Base-by-base conservation (phyloP, 306 rosid species). In the Casuarina cunninghamiana region DNA sequence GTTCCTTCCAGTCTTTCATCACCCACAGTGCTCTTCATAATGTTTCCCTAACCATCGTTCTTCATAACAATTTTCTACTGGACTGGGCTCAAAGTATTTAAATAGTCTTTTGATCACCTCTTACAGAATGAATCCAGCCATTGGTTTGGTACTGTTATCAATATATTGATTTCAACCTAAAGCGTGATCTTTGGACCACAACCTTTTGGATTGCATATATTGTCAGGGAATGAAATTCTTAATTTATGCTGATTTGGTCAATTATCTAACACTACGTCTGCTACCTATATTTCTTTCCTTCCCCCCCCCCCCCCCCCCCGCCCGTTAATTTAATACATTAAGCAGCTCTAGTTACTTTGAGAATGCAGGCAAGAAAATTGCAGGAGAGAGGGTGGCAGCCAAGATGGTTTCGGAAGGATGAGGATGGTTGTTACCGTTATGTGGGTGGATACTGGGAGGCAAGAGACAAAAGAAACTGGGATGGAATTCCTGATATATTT, bases 361-460 rank as follows among this genome's bases (percentile, higher is more conserved):
- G 71, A 79, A 75, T 71, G 77, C 91, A 95, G 99, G 99, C 99
- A 46, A 89, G 97, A 82, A 95, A 84, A 88, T 86, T 93, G 93
- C 99, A 95, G 80, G 99, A 95, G 81, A 91, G 96, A 80, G 99
- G 99, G 53, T 95, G 99, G 99, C 91, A 88, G 67, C 99, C 99
- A 1, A 91, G 97, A 81, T 95, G 99, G 99, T 95, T 95, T 79
- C 83, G 72, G 83, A 93, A 82, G 82, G 93, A 91, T 1, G 97
- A 93, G 80, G 97, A 95, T 9, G 97, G 99, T 65, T 89, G 93
- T 81, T 93, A 93, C 82, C 78, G 89, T 57, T 95, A 95, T 71
- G 72, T 43, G 54, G 97, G 97, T 60, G 97, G 97, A 61, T 95
- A 93, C 79, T 95, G 99, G 99, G 99, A 95, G 83, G 82, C 91